Conservation (phyloP, 2,329 filamentous ascomycete genomes). For the Fusarium guadeloupense region DNA sequence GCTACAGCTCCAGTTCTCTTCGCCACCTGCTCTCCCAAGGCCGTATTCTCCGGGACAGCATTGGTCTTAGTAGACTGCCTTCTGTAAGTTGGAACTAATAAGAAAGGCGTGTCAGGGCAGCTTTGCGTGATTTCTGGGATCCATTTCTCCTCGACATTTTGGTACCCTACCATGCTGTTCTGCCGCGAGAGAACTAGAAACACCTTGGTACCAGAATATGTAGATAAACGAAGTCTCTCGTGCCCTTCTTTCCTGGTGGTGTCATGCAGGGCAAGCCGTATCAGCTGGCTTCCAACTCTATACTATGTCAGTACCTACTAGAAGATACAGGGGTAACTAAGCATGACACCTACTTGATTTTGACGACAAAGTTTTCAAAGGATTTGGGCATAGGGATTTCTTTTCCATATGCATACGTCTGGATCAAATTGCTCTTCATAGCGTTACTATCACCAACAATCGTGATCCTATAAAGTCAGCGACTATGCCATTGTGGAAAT, state of each 20-base stretch:
- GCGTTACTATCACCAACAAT: background rate
- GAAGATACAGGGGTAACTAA: no score
- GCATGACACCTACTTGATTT: constrained; percentile 1
- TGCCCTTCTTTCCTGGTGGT: constrained; percentile 2
- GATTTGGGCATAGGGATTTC: background rate
- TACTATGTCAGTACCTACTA: background rate
- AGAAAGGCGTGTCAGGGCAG: background rate
- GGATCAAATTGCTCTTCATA: constrained; percentile 3
- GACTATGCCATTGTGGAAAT: background rate
- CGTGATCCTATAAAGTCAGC: background rate
- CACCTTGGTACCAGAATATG: background rate
- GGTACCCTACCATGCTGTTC: background rate
- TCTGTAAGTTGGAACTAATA: constrained; percentile 1
- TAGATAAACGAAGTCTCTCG: background rate
- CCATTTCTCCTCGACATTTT: background rate
- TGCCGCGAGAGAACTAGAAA: constrained; percentile 1
- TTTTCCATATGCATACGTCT: background rate
- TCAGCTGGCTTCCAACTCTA: background rate
- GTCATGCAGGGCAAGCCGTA: background rate
- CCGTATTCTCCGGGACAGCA: background rate
- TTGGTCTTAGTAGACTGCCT: background rate
- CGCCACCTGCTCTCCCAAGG: background rate
- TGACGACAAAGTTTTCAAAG: constrained; percentile 6
- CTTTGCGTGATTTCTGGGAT: background rate
- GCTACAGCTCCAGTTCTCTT: background rate